Conservation (phyloP, 177 flowering plant genomes). For the Vitis hybrid region DNA sequence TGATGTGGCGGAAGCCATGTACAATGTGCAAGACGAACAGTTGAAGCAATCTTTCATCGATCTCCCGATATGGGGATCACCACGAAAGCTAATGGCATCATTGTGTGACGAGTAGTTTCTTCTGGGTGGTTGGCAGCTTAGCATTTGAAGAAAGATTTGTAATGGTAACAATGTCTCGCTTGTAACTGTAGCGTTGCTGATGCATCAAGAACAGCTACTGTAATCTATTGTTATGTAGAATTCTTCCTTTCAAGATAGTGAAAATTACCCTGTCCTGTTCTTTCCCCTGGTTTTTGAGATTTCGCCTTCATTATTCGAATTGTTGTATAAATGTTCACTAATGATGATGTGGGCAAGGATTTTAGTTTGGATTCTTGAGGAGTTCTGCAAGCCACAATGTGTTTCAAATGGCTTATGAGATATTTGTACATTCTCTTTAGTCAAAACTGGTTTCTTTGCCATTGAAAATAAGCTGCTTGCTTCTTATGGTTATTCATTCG, state of each 20-base stretch:
- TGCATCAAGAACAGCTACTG: constrained; percentile 12
- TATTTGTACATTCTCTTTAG: too few relatives aligned
- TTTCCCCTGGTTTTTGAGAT: too few relatives aligned
- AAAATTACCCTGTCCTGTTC: background rate
- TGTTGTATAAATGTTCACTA: too few relatives aligned
- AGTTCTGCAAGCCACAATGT: too few relatives aligned
- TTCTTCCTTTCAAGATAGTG: background rate
- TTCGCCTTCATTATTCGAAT: too few relatives aligned
- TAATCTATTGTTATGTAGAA: constrained; percentile 17
- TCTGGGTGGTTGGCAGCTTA: background rate
- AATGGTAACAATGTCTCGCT: background rate
- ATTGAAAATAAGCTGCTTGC: too few relatives aligned
- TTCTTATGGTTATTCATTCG: too few relatives aligned
- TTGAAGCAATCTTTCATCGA: constrained; percentile 41
- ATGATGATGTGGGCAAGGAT: too few relatives aligned
- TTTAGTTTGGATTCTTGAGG: too few relatives aligned
- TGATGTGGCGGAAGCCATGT: constrained; percentile 55
- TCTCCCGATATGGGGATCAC: constrained; percentile 72
- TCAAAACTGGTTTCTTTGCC: too few relatives aligned
- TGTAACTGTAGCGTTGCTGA: background rate
- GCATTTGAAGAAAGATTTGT: background rate
- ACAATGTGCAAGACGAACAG: constrained; percentile 44
- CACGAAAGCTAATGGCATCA: constrained; percentile 50
- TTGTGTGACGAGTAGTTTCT: constrained; percentile 37
- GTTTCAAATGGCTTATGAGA: too few relatives aligned